phyloP scores from a whole-genome alignment of 345 rosid species.

The Adansonia digitata region DNA sequence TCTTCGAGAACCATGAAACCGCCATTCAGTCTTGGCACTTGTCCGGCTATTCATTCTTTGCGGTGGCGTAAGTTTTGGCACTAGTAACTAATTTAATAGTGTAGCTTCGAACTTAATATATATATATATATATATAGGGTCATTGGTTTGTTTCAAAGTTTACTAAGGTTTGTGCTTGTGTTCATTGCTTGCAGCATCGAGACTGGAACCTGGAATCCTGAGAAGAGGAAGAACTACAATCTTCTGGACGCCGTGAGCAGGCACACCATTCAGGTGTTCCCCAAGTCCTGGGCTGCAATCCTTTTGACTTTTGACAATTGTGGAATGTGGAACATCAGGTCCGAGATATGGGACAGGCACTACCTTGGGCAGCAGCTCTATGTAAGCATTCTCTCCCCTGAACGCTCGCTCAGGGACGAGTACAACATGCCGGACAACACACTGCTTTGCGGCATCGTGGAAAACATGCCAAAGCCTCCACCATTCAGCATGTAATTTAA shows the following conservation, averaged over 20 bases:
- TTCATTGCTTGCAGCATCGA: slow-evolving; percentile 37
- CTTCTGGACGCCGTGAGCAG: slow-evolving; percentile 81
- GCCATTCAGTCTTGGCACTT: slow-evolving; percentile 61
- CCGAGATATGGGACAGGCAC: slow-evolving; percentile 56
- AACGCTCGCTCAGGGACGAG: slow-evolving; percentile 71
- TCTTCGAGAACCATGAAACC: slow-evolving; percentile 74
- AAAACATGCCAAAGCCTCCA: slow-evolving; percentile 53
- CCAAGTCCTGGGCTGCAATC: slow-evolving; percentile 84
- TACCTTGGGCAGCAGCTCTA: slow-evolving; percentile 79
- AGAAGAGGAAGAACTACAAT: slow-evolving; percentile 76
- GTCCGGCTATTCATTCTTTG: slow-evolving; percentile 76
- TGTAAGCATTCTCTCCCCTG: slow-evolving; percentile 59
- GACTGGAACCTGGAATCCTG: slow-evolving; percentile 71
- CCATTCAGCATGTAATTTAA: slow-evolving; percentile 37
- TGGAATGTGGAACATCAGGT: slow-evolving; percentile 93
- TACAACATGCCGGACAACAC: slow-evolving; percentile 67
- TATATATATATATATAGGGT: background rate
- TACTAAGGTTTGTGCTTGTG: too few relatives aligned
- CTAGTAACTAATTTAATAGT: background rate
- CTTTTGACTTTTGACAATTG: slow-evolving; percentile 79
- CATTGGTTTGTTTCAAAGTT: background rate
- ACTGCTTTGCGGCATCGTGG: slow-evolving; percentile 52
- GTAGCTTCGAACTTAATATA: too few relatives aligned
- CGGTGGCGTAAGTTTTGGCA: slow-evolving; percentile 52
- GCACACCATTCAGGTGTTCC: slow-evolving; percentile 79